phyloP scores from a whole-genome alignment of 2,329 filamentous ascomycete genomes.

The Aspergillus fischeri region DNA sequence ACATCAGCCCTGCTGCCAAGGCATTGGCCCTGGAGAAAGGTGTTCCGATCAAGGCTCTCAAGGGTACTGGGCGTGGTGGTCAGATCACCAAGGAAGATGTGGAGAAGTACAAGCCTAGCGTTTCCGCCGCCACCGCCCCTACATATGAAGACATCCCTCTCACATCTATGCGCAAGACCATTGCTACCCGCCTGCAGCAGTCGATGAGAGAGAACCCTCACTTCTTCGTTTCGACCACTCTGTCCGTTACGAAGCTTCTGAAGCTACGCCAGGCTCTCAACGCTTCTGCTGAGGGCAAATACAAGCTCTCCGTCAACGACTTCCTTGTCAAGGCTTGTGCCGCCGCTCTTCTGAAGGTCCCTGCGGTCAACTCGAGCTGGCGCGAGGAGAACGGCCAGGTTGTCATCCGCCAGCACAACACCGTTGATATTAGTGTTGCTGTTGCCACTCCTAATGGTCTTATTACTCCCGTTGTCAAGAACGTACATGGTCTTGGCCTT shows the following conservation, averaged over 20 bases:
- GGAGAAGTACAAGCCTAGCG: conserved; percentile 70
- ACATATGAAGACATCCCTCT: conserved; percentile 80
- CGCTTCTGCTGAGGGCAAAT: conserved; percentile 80
- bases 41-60: conserved; percentile 69
- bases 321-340: conserved; percentile 97
- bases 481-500: conserved; percentile 80
- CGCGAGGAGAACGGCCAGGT: conserved; percentile 67
- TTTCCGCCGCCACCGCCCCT: conserved; percentile 54
- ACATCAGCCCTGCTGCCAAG: conserved; percentile 69
- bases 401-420: conserved; percentile 87
- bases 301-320: conserved; percentile 99
- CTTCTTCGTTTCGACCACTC: conserved; percentile 89
- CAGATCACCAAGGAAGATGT: conserved; percentile 89
- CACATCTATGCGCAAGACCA: conserved; percentile 95
- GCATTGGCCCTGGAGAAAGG: conserved; percentile 81
- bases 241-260: conserved; percentile 91
- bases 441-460: conserved; percentile 89
- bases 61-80: conserved; percentile 81
- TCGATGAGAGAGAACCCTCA: conserved; percentile 93
- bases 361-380: conserved; percentile 95
- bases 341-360: conserved; percentile 86
- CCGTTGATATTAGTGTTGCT: conserved; percentile 90
- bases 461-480: conserved; percentile 95
- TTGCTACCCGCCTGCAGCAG: conserved; percentile 83
- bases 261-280: conserved; percentile 96